Conservation (phyloP, 441 rosid species). For the Erysimum cheiri region DNA sequence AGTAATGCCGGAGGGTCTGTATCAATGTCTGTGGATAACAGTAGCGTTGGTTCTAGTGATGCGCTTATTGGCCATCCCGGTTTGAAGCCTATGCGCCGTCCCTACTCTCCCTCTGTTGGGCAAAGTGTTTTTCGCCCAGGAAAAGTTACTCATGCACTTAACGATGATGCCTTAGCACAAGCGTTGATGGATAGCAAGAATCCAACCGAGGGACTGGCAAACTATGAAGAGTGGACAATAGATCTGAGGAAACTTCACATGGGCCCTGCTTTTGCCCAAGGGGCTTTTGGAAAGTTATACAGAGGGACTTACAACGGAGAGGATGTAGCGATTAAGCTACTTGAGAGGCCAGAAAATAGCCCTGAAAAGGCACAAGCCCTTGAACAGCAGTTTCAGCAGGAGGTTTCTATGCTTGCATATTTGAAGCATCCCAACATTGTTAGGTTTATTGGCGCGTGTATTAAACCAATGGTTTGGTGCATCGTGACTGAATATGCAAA, state of each 20-base stretch:
- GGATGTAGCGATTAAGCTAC: constrained; percentile 88
- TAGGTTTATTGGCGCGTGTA: constrained; percentile 88
- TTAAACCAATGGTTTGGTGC: constrained; percentile 94
- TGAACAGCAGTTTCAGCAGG: constrained; percentile 98
- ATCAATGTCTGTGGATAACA: constrained; percentile 88
- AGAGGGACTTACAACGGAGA: constrained; percentile 93
- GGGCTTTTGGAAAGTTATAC: constrained; percentile 94
- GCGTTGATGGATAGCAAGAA: constrained; percentile 75
- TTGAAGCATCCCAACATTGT: constrained; percentile 90
- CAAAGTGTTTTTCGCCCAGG: constrained; percentile 82
- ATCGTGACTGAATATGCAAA: constrained; percentile 96
- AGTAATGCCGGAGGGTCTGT: constrained; percentile 88
- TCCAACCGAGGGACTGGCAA: constrained; percentile 67
- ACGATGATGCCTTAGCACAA: constrained; percentile 84
- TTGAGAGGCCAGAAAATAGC: constrained; percentile 81
- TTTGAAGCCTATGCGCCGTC: constrained; percentile 62
- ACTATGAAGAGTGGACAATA: constrained; percentile 92
- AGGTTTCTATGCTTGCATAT: constrained; percentile 91
- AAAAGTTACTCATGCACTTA: constrained; percentile 71
- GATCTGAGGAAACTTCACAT: constrained; percentile 87
- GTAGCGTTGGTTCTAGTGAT: constrained; percentile 90
- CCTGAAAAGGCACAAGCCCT: constrained; percentile 77
- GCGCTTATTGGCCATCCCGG: constrained; percentile 90
- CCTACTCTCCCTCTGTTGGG: constrained; percentile 61
- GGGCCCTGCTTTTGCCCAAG: constrained; percentile 96